Evolutionary conservation across 2,329 filamentous ascomycete genomes (phyloP).

Genomic region (Blastomyces parvus): DNA sequence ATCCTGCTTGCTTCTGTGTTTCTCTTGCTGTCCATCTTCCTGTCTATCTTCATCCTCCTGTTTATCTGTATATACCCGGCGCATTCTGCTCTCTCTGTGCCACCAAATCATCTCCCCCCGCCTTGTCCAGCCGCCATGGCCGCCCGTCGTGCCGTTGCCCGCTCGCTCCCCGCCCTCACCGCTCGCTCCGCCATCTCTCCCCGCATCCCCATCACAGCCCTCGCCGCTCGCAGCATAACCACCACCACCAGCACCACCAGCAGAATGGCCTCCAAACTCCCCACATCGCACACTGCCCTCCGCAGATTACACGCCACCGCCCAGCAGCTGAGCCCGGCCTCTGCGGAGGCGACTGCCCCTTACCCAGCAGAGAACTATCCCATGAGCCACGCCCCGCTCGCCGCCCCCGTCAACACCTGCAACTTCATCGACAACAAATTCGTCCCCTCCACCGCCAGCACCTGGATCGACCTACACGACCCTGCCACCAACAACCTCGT

Average conservation of each 20-base stretch:
- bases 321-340: conserved; percentile 37
- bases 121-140: conserved; percentile 12
- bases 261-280: conserved; percentile 3
- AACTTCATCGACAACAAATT: conserved; percentile 58
- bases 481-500: conserved; percentile 59
- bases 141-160: conserved; percentile 14
- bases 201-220: conserved; percentile 22
- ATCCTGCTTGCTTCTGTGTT: no score
- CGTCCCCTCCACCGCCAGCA: conserved; percentile 46
- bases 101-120: neutral
- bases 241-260: neutral
- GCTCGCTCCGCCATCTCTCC: conserved; percentile 27
- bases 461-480: conserved; percentile 57
- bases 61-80: neutral
- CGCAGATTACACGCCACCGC: conserved; percentile 41
- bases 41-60: neutral
- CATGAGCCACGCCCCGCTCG: conserved; percentile 44
- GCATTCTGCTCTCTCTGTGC: neutral
- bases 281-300: conserved; percentile 10
- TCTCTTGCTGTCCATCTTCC: neutral
- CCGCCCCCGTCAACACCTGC: conserved; percentile 43
- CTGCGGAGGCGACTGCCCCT: conserved; percentile 26
- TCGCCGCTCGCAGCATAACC: conserved; percentile 8
- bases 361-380: conserved; percentile 40
- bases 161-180: conserved; percentile 30